Base-by-base conservation (phyloP, 1,284 basidiomycete genomes). In the Tylopilus orsonianus region DNA sequence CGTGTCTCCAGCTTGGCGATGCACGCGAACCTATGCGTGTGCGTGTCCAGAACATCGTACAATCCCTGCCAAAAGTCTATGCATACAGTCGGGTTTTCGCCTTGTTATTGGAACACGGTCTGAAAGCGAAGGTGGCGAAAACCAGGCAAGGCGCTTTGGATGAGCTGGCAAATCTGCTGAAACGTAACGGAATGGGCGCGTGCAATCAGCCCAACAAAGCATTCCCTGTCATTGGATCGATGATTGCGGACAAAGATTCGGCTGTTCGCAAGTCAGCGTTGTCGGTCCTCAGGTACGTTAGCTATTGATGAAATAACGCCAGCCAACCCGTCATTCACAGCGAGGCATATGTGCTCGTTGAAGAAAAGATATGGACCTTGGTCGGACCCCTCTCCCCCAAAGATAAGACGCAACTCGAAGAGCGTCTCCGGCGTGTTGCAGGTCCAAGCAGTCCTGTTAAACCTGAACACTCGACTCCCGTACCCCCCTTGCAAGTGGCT, bases 71-170 rank as follows among this genome's bases (percentile, higher is more conserved):
- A 0, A 89, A 83, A 58, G 82, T 93, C 47, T 96, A 91, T 64
- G 87, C 93, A 3, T 94, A 90, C 58, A 95, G 92, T 65, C 84
- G 93, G 48, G 77, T 99, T 19, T 93, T 98, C 61, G 87, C 90
- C 59, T 68, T 93, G 9, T 73, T 97, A 4, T 77, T 96, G 9
- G 91, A 96, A 39, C 80, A 93, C 61, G 94, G 94, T 7, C 70
- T 93, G 34, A 86, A 84, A 62, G 87, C 88, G 5, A 96, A 96
- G 69, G 91, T 94, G 13, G 87, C 93, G 1, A 93, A 95, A 65
- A 89, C 91, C 7, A 81, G 94, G 16, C 87, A 93, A 65, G 91
- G 93, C 20, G 78, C 87, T 27, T 71, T 95, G 41, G 90, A 92
- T 54, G 93, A 96, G 64, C 72, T 96, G 46, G 87, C 79, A 5